These are phyloP conservation scores for Aurantiochytrium sp. DNA, from an alignment of 108 stramenopile species.

Conservation along the genomic window DNA sequence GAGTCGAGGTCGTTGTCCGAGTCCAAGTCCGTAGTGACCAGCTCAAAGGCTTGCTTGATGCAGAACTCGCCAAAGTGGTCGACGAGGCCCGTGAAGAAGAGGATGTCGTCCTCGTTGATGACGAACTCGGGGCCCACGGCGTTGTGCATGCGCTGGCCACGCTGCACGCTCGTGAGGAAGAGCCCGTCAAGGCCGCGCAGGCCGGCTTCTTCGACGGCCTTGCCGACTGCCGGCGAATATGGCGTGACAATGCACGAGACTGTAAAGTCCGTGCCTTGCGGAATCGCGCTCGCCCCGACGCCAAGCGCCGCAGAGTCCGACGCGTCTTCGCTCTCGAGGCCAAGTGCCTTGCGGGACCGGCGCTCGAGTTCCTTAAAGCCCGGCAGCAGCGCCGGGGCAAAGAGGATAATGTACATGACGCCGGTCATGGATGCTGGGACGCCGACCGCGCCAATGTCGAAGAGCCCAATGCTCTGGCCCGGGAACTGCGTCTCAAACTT, in stretches of 20 bases:
- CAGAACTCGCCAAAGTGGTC: conserved; percentile 76
- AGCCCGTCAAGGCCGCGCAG: conserved; percentile 53
- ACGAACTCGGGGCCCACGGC: conserved; percentile 82
- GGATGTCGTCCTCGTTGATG: conserved; percentile 70
- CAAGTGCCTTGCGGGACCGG: not conserved
- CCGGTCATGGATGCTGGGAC: conserved; percentile 70
- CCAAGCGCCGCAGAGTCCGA: not conserved
- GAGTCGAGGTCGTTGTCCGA: conserved; percentile 42
- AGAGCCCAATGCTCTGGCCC: conserved; percentile 52
- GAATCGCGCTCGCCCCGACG: not conserved
- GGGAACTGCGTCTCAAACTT: conserved; percentile 58
- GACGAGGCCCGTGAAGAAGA: conserved; percentile 77
- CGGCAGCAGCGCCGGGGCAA: conserved; percentile 65
- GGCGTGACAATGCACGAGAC: not conserved
- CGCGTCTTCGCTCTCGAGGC: not conserved
- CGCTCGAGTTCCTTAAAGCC: conserved; percentile 45
- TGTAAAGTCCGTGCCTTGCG: not conserved
- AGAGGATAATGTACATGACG: conserved; percentile 66
- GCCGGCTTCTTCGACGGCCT: not conserved
- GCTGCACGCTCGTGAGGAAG: conserved; percentile 73
- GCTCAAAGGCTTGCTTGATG: conserved; percentile 71
- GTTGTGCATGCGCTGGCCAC: conserved; percentile 68
- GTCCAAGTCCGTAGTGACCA: conserved; percentile 59
- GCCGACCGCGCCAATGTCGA: conserved; percentile 71
- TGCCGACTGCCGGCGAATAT: not conserved